phyloP scores from a whole-genome alignment of 345 rosid genomes.

The Salix viminalis region DNA sequence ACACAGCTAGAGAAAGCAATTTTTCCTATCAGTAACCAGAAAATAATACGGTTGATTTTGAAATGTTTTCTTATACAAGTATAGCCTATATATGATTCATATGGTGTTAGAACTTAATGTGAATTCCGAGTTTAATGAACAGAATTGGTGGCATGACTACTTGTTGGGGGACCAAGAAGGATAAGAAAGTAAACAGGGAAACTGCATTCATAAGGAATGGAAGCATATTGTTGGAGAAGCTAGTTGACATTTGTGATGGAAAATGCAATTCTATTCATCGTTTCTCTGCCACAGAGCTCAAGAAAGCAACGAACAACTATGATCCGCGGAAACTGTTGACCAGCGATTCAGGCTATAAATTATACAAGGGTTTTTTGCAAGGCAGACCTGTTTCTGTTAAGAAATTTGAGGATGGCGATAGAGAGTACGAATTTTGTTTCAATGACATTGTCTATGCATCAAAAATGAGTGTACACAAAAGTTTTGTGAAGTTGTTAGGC shows the following conservation, averaged over 20 bases:
- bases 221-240: conserved; percentile 15
- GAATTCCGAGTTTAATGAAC: too few relatives aligned
- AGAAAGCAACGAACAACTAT: conserved; percentile 11
- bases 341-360: too few relatives aligned
- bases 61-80: too few relatives aligned
- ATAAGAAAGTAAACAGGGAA: not conserved
- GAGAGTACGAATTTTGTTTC: too few relatives aligned
- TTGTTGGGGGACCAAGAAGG: not conserved
- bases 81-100: too few relatives aligned
- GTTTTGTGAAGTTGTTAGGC: conserved; percentile 24
- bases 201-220: conserved; percentile 8
- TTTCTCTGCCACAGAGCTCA: conserved; percentile 13
- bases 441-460: conserved; percentile 12
- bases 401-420: not conserved
- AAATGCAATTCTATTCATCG: conserved; percentile 9
- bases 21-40: too few relatives aligned
- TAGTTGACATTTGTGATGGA: conserved; percentile 11
- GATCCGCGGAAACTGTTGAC: not conserved
- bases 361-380: too few relatives aligned
- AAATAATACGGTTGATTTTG: too few relatives aligned
- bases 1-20: too few relatives aligned
- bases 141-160: not conserved
- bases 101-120: too few relatives aligned
- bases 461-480: conserved; percentile 13
- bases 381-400: conserved; percentile 13